phyloP scores from a whole-genome alignment of 75 land plant genomes.

The Gnetum montanum region DNA sequence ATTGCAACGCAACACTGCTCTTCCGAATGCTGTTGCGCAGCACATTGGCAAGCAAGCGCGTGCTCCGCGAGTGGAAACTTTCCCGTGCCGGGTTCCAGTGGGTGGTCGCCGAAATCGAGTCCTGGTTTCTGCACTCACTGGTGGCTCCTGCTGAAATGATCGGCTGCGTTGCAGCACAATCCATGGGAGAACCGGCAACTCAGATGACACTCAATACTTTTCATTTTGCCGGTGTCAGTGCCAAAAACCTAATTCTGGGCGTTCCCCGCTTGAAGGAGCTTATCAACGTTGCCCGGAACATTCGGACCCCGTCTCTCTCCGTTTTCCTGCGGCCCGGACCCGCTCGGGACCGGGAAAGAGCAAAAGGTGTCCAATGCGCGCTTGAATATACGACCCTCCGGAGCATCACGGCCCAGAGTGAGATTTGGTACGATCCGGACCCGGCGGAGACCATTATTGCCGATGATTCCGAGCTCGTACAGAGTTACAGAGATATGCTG shows the following conservation, averaged over 20 bases:
- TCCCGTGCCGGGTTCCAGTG: slow-evolving; percentile 95
- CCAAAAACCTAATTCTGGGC: slow-evolving; percentile 50
- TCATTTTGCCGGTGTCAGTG: slow-evolving; percentile 54
- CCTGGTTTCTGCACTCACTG: slow-evolving; percentile 87
- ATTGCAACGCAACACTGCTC: slow-evolving; percentile 93
- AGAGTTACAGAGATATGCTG: slow-evolving; percentile 34
- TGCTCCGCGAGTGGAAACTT: slow-evolving; percentile 81
- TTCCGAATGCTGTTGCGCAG: slow-evolving; percentile 89
- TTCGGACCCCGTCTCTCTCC: slow-evolving; percentile 40
- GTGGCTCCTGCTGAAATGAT: slow-evolving; percentile 99
- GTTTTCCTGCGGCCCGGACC: slow-evolving; percentile 32
- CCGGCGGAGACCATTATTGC: slow-evolving; percentile 49
- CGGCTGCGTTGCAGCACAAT: slow-evolving; percentile 66
- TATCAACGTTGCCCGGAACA: slow-evolving; percentile 50
- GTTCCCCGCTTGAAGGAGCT: slow-evolving; percentile 46
- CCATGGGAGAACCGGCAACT: slow-evolving; percentile 52
- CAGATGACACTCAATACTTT: slow-evolving; percentile 58
- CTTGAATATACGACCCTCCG: slow-evolving; percentile 43
- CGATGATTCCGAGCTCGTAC: slow-evolving; percentile 41
- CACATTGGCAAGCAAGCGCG: slow-evolving; percentile 92
- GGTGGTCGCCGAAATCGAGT: slow-evolving; percentile 96
- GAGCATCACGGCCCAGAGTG: slow-evolving; percentile 41
- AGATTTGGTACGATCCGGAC: slow-evolving; percentile 57
- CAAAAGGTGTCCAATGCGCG: slow-evolving; percentile 49
- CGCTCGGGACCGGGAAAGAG: slow-evolving; percentile 31